Base-by-base conservation (phyloP, 2,329 filamentous ascomycete species). In the Chlorencoelia australis region DNA sequence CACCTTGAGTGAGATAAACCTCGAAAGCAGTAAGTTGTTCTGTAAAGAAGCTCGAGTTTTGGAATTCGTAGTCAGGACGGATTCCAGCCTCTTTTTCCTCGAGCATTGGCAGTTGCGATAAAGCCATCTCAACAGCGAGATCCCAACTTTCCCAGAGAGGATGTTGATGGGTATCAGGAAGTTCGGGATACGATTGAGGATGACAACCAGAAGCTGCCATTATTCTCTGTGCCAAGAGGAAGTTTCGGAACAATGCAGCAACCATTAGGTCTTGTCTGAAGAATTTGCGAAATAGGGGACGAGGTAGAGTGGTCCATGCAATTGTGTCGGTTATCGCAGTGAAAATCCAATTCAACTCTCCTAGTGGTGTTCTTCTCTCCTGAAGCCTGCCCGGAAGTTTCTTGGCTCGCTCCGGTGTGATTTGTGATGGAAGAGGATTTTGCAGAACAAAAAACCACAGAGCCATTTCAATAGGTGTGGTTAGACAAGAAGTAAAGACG, bases 291-390 rank as follows among this genome's bases (percentile, higher is more conserved):
- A 98, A 98, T 8, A 95, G 66, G 14, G 87, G 76, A 30, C 89
- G 81, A 3, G 88, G 85, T 4, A 98, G 65, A 4, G 86, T 93
- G 20, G 94, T 96, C 91, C 91, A 98, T 0, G 91, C 91, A 52
- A 98, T 98, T 1, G 89, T 96, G 57, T 98, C 91, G 0, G 91
- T 98, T 47, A 98, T 96, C 37, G 91, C 91, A 1, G 91, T 98
- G 56, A 98, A 96, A 22, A 98, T 98, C 91, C 91, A 98, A 55
- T 98, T 98, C 10, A 98, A 68, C 62, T 98, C 91, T 44, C 91
- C 91, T 21, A 98, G 71, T 7, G 91, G 91, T 33, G 91, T 96
- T 54, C 91, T 73, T 42, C 91, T 75, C 61, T 98, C 91, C 55
- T 94, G 89, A 27, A 96, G 73, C 44, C 87, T 79, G 21, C 91